These are phyloP conservation scores for Cladosporium halotolerans DNA, from an alignment of 2,329 filamentous ascomycete genomes.

Conservation along the genomic window DNA sequence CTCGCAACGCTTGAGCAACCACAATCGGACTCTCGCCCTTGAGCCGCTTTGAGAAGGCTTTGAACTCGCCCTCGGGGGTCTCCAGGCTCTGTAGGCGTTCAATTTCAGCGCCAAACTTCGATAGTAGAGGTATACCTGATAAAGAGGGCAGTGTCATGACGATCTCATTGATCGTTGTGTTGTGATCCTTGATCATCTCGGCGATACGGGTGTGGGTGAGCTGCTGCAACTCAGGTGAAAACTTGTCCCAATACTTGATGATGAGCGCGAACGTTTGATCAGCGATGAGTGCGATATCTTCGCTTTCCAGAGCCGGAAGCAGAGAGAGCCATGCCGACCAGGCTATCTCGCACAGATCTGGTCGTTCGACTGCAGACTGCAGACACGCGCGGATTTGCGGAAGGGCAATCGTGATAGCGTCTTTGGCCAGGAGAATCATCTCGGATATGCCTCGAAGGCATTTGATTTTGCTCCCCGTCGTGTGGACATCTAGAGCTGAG, in stretches of 20 bases:
- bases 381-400: conserved; percentile 94
- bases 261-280: conserved; percentile 89
- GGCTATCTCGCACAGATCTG: conserved; percentile 68
- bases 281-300: conserved; percentile 72
- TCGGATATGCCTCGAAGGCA: conserved; percentile 81
- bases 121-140: conserved; percentile 61
- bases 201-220: conserved; percentile 58
- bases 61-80: conserved; percentile 60
- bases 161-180: conserved; percentile 55
- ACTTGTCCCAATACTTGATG: conserved; percentile 67
- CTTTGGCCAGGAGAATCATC: conserved; percentile 71
- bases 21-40: conserved; percentile 80
- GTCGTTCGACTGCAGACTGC: conserved; percentile 70
- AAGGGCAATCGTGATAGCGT: conserved; percentile 68
- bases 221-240: conserved; percentile 56
- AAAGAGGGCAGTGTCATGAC: conserved; percentile 76
- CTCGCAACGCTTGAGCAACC: conserved; percentile 70
- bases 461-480: conserved; percentile 58
- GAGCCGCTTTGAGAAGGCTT: conserved; percentile 67
- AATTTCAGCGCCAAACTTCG: conserved; percentile 61
- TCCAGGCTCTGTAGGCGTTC: conserved; percentile 58
- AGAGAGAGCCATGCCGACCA: conserved; percentile 81
- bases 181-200: conserved; percentile 59
- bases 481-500: conserved; percentile 36
- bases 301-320: conserved; percentile 65